phyloP scores from a whole-genome alignment of 2,329 filamentous ascomycete species.

The Aspergillus sp. region DNA sequence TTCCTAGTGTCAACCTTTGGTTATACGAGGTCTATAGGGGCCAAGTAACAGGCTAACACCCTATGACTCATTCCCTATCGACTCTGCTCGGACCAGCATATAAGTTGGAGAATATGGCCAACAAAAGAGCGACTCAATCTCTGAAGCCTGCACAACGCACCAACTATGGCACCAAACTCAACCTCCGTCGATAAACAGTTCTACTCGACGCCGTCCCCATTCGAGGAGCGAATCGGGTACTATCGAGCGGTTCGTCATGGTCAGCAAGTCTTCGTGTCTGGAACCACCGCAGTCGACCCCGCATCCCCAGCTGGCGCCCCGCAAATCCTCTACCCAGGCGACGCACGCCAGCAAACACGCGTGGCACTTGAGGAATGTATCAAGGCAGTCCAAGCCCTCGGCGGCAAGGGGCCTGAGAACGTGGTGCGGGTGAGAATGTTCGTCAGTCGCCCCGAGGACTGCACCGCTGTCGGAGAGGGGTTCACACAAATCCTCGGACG shows the following conservation, averaged over 20 bases:
- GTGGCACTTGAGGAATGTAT: conserved; percentile 27
- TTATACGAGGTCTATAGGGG: not conserved
- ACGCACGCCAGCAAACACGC: conserved; percentile 33
- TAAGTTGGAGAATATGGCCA: not conserved
- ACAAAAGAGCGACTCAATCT: not conserved
- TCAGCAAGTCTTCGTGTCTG: conserved; percentile 38
- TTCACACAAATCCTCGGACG: conserved; percentile 32
- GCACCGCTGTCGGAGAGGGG: conserved; percentile 27
- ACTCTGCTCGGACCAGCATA: not conserved
- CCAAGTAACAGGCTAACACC: not conserved
- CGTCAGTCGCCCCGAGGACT: conserved; percentile 32
- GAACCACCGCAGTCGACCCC: conserved; percentile 40
- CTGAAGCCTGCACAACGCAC: not conserved
- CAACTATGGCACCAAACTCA: not conserved
- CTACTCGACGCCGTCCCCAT: conserved; percentile 37
- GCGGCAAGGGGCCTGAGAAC: conserved; percentile 31
- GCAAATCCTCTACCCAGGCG: conserved; percentile 29
- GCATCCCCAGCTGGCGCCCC: conserved; percentile 24
- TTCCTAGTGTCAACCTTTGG: not conserved
- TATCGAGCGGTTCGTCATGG: conserved; percentile 40
- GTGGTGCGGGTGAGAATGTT: conserved; percentile 39
- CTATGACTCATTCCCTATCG: conserved; percentile 6
- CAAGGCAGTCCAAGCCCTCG: conserved; percentile 33
- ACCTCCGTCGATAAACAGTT: conserved; percentile 20
- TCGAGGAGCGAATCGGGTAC: conserved; percentile 37